A percentile compares a stretch with the other conserved stretches of the same genome.
phyloP scores from a whole-genome alignment of 2,329 filamentous ascomycete genomes.

The Myrmaecium sp. region DNA sequence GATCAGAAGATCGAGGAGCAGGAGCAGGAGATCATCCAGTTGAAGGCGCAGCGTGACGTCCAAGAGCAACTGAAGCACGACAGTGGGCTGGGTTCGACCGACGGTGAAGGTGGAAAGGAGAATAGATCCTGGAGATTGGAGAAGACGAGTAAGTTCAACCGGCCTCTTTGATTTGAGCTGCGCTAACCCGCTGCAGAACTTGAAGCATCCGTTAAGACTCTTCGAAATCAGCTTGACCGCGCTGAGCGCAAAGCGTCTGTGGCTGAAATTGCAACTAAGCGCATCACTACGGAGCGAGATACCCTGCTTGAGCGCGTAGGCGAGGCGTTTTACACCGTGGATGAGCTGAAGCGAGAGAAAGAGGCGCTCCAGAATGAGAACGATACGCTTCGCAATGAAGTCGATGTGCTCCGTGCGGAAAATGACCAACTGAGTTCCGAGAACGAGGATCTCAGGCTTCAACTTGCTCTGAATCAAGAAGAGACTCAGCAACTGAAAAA shows the following conservation, averaged over 20 bases:
- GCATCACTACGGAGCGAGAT: conserved; percentile 46
- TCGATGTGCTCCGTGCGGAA: conserved; percentile 7
- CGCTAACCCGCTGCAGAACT: conserved; percentile 26
- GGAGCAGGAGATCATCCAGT: conserved; percentile 33
- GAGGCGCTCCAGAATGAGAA: conserved; percentile 19
- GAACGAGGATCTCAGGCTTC: conserved; percentile 17
- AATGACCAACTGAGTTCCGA: conserved; percentile 16
- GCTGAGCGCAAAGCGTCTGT: conserved; percentile 44
- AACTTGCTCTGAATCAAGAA: conserved; percentile 16
- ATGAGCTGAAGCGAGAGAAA: conserved; percentile 30
- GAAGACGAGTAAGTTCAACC: conserved; percentile 37
- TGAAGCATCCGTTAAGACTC: conserved; percentile 40
- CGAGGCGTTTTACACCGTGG: conserved; percentile 42
- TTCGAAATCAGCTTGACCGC: conserved; percentile 45
- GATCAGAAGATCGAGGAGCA: conserved; percentile 33
- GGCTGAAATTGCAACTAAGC: conserved; percentile 46
- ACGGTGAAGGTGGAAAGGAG: conserved; percentile 29
- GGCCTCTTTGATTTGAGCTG: neutral
- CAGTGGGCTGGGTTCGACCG: conserved; percentile 28
- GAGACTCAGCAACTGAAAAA: conserved; percentile 18
- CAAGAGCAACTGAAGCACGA: conserved; percentile 25
- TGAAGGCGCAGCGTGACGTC: conserved; percentile 30
- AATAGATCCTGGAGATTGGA: conserved; percentile 26
- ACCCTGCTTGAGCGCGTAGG: conserved; percentile 45
- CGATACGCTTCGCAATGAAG: conserved; percentile 17